These are phyloP conservation scores for Cinchona pubescens DNA, from an alignment of 257 asterid species.

Conservation along the genomic window DNA sequence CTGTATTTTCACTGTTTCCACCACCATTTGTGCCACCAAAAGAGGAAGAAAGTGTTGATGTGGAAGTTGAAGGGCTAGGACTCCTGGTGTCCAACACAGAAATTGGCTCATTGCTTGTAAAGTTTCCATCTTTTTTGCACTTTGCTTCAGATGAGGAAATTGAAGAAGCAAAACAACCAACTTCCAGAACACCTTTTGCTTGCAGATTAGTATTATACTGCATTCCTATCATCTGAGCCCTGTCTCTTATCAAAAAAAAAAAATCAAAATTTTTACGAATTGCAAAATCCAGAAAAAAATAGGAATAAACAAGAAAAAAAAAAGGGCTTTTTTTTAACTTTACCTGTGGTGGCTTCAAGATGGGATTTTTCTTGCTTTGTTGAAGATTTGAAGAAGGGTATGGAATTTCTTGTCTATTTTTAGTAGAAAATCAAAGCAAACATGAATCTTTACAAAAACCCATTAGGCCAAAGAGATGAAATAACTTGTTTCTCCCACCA, in stretches of 20 bases:
- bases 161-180: conserved; percentile 29
- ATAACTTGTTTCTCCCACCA: conserved; percentile 22
- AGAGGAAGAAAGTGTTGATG: conserved; percentile 50
- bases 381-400: conserved; percentile 19
- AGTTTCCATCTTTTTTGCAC: conserved; percentile 36
- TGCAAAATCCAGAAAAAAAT: neutral
- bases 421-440: conserved; percentile 8
- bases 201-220: conserved; percentile 32
- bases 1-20: conserved; percentile 17
- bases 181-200: conserved; percentile 30
- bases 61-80: conserved; percentile 58
- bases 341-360: conserved; percentile 23
- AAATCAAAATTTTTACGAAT: conserved; percentile 1
- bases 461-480: conserved; percentile 23
- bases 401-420: neutral
- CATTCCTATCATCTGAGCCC: conserved; percentile 48
- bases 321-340: neutral
- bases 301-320: neutral
- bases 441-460: conserved; percentile 24
- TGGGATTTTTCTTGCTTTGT: conserved; percentile 4
- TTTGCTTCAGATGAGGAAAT: conserved; percentile 23
- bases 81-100: conserved; percentile 55
- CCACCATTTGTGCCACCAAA: conserved; percentile 25
- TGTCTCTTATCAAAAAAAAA: conserved; percentile 6
- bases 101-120: conserved; percentile 42